Conservation (phyloP, 805 yeast species). For the Naumovozyma castellii region DNA sequence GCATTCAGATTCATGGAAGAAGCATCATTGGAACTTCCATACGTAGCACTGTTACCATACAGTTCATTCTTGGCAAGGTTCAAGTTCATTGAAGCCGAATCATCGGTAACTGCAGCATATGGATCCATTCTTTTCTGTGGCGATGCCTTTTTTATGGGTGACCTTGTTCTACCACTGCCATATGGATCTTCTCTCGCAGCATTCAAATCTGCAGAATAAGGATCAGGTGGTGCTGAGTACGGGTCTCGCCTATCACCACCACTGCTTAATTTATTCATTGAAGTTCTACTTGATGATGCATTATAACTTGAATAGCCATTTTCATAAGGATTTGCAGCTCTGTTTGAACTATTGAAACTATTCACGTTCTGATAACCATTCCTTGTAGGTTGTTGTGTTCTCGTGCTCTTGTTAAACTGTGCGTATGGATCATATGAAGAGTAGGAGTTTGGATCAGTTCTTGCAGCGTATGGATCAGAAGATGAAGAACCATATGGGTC, state of each 20-base stretch:
- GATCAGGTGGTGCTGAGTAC: background rate
- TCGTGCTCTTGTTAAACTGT: no score
- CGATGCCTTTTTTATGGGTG: background rate
- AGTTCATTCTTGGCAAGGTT: background rate
- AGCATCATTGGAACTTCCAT: background rate
- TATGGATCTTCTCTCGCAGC: conserved; percentile 2
- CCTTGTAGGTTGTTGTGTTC: no score
- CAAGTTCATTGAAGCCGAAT: background rate
- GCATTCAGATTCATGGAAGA: background rate
- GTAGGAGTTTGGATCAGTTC: background rate
- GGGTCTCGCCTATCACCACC: background rate
- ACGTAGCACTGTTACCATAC: background rate
- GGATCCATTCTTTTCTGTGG: conserved; percentile 2
- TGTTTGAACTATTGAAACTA: background rate
- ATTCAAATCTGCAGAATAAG: conserved; percentile 6
- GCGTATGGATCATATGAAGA: conserved; percentile 9
- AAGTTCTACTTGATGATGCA: conserved; percentile 1
- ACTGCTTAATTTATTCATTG: conserved; percentile 1
- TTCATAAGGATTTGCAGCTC: background rate
- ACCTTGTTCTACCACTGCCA: background rate
- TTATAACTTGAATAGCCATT: no score
- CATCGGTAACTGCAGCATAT: background rate
- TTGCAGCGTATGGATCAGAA: conserved; percentile 9
- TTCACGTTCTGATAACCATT: background rate
- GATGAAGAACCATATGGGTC: background rate